Conservation (phyloP, 805 yeast genomes). For the Pichia manshurica region DNA sequence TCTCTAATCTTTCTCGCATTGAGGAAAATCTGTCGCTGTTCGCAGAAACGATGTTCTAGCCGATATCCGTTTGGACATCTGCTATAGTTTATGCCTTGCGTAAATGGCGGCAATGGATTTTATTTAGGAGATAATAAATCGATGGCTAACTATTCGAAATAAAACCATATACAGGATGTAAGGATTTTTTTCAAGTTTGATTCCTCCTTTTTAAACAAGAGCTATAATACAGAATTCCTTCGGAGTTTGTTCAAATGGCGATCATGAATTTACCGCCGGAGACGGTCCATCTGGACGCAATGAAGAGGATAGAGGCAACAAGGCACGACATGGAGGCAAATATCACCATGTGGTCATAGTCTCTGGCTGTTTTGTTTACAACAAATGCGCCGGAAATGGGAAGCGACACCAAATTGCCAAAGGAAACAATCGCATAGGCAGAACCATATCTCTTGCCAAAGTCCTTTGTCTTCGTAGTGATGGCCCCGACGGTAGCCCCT, state of each 20-base stretch:
- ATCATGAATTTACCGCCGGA: constrained; percentile 35
- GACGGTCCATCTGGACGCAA: constrained; percentile 37
- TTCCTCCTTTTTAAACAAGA: too few relatives aligned
- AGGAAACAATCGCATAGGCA: constrained; percentile 55
- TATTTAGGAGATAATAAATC: too few relatives aligned
- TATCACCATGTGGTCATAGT: constrained; percentile 35
- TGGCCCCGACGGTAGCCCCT: constrained; percentile 58
- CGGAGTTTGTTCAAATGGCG: neutral
- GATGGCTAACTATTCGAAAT: too few relatives aligned
- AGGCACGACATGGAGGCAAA: constrained; percentile 19
- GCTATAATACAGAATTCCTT: too few relatives aligned
- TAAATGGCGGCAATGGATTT: too few relatives aligned
- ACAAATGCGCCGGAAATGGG: constrained; percentile 40
- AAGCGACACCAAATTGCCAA: constrained; percentile 41
- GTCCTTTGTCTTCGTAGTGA: constrained; percentile 45
- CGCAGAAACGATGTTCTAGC: too few relatives aligned
- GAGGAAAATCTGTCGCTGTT: too few relatives aligned
- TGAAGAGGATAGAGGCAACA: constrained; percentile 36
- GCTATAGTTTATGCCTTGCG: too few relatives aligned
- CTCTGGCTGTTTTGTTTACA: constrained; percentile 28
- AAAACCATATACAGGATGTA: too few relatives aligned
- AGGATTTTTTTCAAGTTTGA: too few relatives aligned
- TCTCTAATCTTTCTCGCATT: too few relatives aligned
- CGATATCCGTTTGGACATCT: too few relatives aligned
- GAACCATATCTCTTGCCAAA: constrained; percentile 70